Base-by-base conservation (phyloP, 2,329 filamentous ascomycete species). In the Penicillium verrucosum region DNA sequence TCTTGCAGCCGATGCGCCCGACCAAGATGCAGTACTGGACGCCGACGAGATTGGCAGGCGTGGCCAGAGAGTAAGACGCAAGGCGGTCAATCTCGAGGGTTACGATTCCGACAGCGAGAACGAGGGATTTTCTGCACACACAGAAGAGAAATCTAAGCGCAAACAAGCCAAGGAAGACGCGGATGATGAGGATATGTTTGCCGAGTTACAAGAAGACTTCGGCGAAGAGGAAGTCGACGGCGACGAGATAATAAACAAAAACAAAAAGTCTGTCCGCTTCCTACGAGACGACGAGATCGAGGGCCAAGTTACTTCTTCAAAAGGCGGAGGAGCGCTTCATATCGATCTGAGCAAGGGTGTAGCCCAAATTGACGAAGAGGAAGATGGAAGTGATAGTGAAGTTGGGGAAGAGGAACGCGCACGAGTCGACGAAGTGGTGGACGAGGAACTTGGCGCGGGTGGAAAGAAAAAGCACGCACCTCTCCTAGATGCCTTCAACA, bases 401-500 rank as follows among this genome's bases (percentile, higher is more conserved):
- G 81, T 82, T 41, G 84, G 84, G n/a, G 87, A 90, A 48, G 84
- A 89, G 61, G 80, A 81, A 59, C 77, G 85, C 45, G 92, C 90
- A 29, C 86, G 85, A 46, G 75, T 90, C 34, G 90, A 90, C 62
- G 86, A 89, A 59, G 89, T 85, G 18, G 71, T 96, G 16, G 94
- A 97, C 64, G 88, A 92, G 53, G 94, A 99, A 73, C 81, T 99
- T 6, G 94, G 94, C 2, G 88, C 90, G 1, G 94, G 94, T 14
- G 89, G 89, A 2, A 88, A 95, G 66, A 97, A 97, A 78, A 89
- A 87, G 67, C 91, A 97, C 73, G 94, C 94, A 1, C 94, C 94
- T 1, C 90, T 94, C 72, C 82, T 99, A 6, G 94, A 97, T 73
- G 93, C 93, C 3, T 99, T 99, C 81, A 97, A 99, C 70, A 89